Base-by-base conservation (phyloP, 257 asterid genomes). In the Solanum microdontum region DNA sequence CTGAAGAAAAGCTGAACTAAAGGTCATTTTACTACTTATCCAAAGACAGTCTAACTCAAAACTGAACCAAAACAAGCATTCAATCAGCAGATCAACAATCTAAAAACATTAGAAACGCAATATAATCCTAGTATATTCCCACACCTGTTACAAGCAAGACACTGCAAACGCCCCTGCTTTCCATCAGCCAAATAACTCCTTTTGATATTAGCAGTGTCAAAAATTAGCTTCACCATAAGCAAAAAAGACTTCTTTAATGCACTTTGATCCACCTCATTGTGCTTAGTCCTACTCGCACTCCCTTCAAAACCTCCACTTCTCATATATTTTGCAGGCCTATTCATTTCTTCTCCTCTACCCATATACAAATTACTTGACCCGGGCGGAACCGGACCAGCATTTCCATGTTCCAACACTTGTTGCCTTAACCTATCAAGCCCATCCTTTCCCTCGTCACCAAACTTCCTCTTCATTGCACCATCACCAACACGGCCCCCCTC, bases 391-490 rank as follows among this genome's bases (percentile, higher is more conserved):
- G 93, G 93, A 58, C 88, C 92, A 23, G 84, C 94, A 89, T 88
- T 95, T 15, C 98, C 98, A 87, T 94, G 95, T 92, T 95, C 98
- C 93, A 97, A 92, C 89, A 94, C 94, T 93, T 96, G 98, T 84
- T 93, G 96, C 87, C 98, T 94, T 90, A 94, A 98, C 93, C 98
- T 95, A 90, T 93, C 98, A 87, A 92, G 92, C 84, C 94, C 97
- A 91, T 95, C 96, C 43, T 88, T 91, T 87, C 91, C 94, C 90
- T 94, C 95, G 23, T 94, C 98, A 88, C 94, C 96, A 79, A 94
- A 92, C 93, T 97, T 97, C 68, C 98, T 90, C 89, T 97, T 96
- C 83, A 91, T 82, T 14, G 91, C 89, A 89, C 82, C 94, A 85
- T 92, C 97, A 5, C 91, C 88, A 58, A 48, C n/a, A 2, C 82